Conservation (phyloP, 148 eudicot species). For the Rhododendron griersonianum region DNA sequence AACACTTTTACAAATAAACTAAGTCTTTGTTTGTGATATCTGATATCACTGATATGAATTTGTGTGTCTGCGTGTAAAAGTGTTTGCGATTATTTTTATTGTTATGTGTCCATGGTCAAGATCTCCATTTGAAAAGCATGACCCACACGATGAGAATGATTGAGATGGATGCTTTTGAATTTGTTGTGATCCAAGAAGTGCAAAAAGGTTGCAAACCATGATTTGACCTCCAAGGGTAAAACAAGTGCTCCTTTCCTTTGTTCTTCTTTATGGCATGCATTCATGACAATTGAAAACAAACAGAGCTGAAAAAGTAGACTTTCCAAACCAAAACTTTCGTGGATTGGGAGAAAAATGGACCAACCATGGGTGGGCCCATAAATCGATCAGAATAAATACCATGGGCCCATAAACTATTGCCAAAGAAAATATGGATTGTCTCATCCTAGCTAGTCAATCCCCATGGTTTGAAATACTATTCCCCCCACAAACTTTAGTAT, state of each 20-base stretch:
- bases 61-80: not conserved
- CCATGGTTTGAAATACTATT: not conserved
- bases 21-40: not conserved
- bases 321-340: slow-evolving; percentile 6
- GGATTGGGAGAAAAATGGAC: not conserved
- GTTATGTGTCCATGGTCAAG: not conserved
- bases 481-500: not conserved
- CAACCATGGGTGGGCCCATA: slow-evolving; percentile 9
- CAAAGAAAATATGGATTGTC: not conserved
- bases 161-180: slow-evolving; percentile 1
- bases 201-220: not conserved
- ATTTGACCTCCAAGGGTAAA: not conserved
- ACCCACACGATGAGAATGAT: slow-evolving; percentile 4
- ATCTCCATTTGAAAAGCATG: slow-evolving; percentile 2
- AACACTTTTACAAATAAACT: too few relatives aligned
- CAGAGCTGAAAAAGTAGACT: not conserved
- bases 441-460: not conserved
- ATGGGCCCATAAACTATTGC: not conserved
- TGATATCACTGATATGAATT: too few relatives aligned
- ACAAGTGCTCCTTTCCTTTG: not conserved
- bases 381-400: not conserved
- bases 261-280: not conserved
- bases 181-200: not conserved
- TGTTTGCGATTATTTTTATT: too few relatives aligned
- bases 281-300: not conserved